A percentile compares a stretch with the other conserved stretches of the same genome.
These are phyloP conservation scores for Fraxinus angustifolia DNA, from an alignment of 305 asterid genomes.

Conservation along the genomic window DNA sequence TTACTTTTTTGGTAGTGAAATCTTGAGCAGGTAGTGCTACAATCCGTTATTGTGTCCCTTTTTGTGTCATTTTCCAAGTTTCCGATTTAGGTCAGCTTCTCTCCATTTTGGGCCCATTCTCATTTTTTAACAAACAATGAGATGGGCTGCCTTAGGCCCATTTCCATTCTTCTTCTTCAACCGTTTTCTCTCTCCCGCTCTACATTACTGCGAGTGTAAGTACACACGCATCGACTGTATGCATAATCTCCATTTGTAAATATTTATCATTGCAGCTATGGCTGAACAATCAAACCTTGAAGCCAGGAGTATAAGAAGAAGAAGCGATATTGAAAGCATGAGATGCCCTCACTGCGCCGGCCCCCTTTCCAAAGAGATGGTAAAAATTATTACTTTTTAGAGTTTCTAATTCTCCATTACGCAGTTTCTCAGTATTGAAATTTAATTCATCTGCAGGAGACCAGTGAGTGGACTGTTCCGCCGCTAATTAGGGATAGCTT, in stretches of 20 bases:
- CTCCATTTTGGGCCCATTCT: neutral
- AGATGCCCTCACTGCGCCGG: constrained; percentile 82
- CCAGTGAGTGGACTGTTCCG: constrained; percentile 72
- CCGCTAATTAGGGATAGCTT: constrained; percentile 82
- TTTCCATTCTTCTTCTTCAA: neutral
- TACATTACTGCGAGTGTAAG: neutral
- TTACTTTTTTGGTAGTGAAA: neutral
- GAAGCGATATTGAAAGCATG: constrained; percentile 19
- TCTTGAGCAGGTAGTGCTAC: neutral
- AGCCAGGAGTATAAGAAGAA: constrained; percentile 13
- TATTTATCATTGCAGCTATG: constrained; percentile 19
- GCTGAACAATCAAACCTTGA: constrained; percentile 23
- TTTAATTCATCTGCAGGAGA: constrained; percentile 47
- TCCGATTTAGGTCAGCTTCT: neutral
- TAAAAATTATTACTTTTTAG: constrained; percentile 10
- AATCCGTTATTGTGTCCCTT: neutral
- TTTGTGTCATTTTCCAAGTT: neutral
- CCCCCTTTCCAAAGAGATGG: constrained; percentile 81
- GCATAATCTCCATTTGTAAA: neutral
- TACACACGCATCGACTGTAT: neutral
- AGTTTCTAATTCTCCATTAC: neutral
- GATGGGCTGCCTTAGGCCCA: neutral
- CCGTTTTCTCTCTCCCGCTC: neutral
- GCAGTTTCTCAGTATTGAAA: neutral
- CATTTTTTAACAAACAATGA: too few relatives aligned